Base-by-base conservation (phyloP, 1,139 yeast species). In the Hemisphaericaspora xylofermentans region DNA sequence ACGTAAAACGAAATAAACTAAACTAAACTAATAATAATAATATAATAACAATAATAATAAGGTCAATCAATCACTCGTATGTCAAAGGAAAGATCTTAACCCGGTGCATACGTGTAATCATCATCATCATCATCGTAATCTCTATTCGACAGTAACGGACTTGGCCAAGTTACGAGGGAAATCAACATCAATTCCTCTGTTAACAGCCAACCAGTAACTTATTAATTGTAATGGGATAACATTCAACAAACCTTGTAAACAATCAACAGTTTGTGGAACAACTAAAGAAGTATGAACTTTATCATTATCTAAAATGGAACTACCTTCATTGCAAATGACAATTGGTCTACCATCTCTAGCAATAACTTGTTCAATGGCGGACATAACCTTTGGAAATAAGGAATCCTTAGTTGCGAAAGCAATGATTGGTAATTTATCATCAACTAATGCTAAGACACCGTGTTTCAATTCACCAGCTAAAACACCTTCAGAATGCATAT, bases 401-500 rank as follows among this genome's bases (percentile, higher is more conserved):
- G 97, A 88, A 67, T 94, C 99, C 61, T 95, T 81, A n/a, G 98
- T 93, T 42, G 97, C 98, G 67, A 94, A 83, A 10, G 95, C 95
- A 66, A 94, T 85, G 51, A 93, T 88, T 48, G 98, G 98, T 60
- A 94, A 76, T 53, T 85, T 74, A 57, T 88, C 95, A 65, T 94
- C 99, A 49, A 94, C 97, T 51, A 94, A 78, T 3, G 99, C 99
- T 58, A 94, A 79, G 30, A 89, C 96, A 68, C 99, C 99, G 62
- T 94, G 99, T 69, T 94, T 94, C 67, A 94, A 81, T 68, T 94
- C 99, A 63, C 98, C 99, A 21, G 99, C 98, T 52, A 93, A 81
- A 40, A 94, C 96, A 73, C 98, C 99, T 72, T 94, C 99, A 21
- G 98, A 88, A 65, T 94, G 99, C 91, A 93, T 94, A 66, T 94